Evolutionary conservation across 208 protist genomes (phyloP).

Genomic region (Ichthyophonus hoferi): DNA sequence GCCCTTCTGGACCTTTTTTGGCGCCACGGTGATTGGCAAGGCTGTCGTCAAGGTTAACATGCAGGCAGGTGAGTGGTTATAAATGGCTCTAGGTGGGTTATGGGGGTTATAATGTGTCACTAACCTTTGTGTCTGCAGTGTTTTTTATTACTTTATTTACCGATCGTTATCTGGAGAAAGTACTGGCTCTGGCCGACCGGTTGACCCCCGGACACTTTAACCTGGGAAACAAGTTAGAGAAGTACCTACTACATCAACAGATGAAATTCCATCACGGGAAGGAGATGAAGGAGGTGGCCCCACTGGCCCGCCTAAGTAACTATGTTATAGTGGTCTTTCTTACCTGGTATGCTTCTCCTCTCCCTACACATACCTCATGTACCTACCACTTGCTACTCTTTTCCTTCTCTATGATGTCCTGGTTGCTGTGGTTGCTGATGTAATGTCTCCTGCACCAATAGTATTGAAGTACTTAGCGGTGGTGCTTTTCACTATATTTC

Average conservation of each 20-base stretch:
- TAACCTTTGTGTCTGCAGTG: background rate
- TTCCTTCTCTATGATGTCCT: too few relatives aligned
- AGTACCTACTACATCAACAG: background rate
- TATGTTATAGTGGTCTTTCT: background rate
- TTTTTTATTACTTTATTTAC: constrained; percentile 16
- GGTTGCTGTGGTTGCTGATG: too few relatives aligned
- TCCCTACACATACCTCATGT: too few relatives aligned
- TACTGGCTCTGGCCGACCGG: background rate
- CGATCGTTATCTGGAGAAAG: background rate
- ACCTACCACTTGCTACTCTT: too few relatives aligned
- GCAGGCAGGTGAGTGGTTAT: too few relatives aligned
- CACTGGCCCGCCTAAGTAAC: background rate
- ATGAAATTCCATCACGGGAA: background rate
- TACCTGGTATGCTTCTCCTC: background rate
- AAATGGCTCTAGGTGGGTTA: too few relatives aligned
- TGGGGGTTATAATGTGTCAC: too few relatives aligned
- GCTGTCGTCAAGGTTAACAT: constrained; percentile 60
- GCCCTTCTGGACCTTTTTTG: constrained; percentile 91
- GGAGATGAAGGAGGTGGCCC: background rate
- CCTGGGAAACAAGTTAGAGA: background rate
- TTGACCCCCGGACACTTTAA: background rate
- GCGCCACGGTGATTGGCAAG: constrained; percentile 88
- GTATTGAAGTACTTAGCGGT: too few relatives aligned
- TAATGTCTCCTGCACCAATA: too few relatives aligned
- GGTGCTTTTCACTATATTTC: too few relatives aligned